Evolutionary conservation across 1,284 basidiomycete species (phyloP).

Genomic region (Pisolithus thermaeus): DNA sequence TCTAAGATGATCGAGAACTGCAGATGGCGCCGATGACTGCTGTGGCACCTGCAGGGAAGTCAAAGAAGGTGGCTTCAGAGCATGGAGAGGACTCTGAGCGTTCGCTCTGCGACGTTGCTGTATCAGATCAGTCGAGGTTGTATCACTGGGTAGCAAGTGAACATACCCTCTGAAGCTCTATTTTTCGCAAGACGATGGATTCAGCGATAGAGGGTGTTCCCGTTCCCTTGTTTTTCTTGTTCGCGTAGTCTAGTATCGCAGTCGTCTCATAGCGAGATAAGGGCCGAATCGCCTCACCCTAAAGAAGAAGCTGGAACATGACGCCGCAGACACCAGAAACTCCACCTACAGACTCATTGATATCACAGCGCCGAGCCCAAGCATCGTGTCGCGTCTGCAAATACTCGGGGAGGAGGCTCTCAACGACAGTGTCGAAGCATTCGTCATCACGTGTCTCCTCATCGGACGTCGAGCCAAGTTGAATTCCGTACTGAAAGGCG

Average conservation of each 20-base stretch:
- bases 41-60: slow-evolving; percentile 17
- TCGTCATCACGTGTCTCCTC: not conserved
- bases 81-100: slow-evolving; percentile 8
- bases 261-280: slow-evolving; percentile 23
- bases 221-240: slow-evolving; percentile 3
- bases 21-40: slow-evolving; percentile 29
- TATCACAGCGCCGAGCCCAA: slow-evolving; percentile 7
- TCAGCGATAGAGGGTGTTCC: slow-evolving; percentile 23
- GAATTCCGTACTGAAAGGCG: slow-evolving; percentile 10
- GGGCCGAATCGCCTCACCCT: slow-evolving; percentile 20
- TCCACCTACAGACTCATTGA: slow-evolving; percentile 4
- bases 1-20: slow-evolving; percentile 49
- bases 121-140: not conserved
- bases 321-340: not conserved
- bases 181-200: slow-evolving; percentile 40
- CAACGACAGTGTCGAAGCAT: slow-evolving; percentile 24
- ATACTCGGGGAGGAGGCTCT: slow-evolving; percentile 19
- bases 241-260: slow-evolving; percentile 14
- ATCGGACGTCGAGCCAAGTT: not conserved
- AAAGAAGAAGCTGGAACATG: not conserved
- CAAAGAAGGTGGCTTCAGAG: slow-evolving; percentile 4
- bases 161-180: slow-evolving; percentile 41
- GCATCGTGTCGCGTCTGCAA: slow-evolving; percentile 14
- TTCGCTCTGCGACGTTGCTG: slow-evolving; percentile 35
- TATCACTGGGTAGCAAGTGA: not conserved